phyloP scores from a whole-genome alignment of 2,329 filamentous ascomycete species.

The Aspergillus niger region DNA sequence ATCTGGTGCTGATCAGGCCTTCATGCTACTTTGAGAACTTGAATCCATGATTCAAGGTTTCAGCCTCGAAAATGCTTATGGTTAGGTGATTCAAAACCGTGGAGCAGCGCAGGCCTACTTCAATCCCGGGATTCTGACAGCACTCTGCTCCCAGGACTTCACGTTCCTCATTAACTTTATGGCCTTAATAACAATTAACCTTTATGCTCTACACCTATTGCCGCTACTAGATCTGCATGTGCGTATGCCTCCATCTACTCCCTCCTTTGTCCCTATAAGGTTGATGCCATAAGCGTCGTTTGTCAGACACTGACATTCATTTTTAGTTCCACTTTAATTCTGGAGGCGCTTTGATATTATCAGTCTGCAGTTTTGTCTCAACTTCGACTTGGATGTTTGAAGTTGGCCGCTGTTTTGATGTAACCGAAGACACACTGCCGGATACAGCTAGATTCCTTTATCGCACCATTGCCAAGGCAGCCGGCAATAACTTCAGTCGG shows the following conservation, averaged over 20 bases:
- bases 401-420: not conserved
- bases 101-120: conserved; percentile 3
- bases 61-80: not conserved
- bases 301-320: too few relatives aligned
- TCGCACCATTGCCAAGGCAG: not conserved
- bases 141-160: not conserved
- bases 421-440: not conserved
- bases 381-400: not conserved
- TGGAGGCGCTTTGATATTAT: not conserved
- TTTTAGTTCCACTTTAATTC: too few relatives aligned
- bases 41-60: not conserved
- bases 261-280: not conserved
- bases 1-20: not conserved
- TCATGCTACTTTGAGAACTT: not conserved
- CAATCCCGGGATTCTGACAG: not conserved
- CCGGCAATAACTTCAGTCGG: not conserved
- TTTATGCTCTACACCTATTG: not conserved
- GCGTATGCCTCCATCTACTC: not conserved
- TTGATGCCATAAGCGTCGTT: too few relatives aligned
- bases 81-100: conserved; percentile 1
- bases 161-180: not conserved
- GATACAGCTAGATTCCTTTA: not conserved
- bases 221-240: not conserved
- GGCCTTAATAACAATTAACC: not conserved
- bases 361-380: not conserved